Conservation (phyloP, 1,139 yeast genomes). For the Geotrichum candidum region DNA sequence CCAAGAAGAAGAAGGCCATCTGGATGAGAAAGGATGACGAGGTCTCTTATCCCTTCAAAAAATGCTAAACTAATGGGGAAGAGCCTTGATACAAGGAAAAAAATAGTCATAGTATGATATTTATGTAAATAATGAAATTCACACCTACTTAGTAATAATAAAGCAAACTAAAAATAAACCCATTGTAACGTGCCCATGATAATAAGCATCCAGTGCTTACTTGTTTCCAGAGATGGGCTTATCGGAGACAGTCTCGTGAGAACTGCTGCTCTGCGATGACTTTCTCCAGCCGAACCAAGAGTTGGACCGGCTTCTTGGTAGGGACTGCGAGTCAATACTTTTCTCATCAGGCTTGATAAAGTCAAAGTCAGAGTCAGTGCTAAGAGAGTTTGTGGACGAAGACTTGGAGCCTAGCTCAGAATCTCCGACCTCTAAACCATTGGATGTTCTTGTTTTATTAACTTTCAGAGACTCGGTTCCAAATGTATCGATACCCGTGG, state of each 20-base stretch:
- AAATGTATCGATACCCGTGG: not conserved
- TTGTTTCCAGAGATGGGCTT: not conserved
- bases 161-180: not conserved
- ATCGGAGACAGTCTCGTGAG: not conserved
- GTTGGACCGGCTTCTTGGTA: not conserved
- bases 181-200: not conserved
- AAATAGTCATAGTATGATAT: not conserved
- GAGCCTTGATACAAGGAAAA: not conserved
- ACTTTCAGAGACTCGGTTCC: not conserved
- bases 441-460: constrained; percentile 15
- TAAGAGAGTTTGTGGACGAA: constrained; percentile 6
- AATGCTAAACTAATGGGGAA: constrained; percentile 9
- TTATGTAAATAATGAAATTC: not conserved
- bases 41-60: constrained; percentile 69
- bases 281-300: constrained; percentile 2
- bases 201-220: not conserved
- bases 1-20: constrained; percentile 73
- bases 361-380: constrained; percentile 25
- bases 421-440: constrained; percentile 16
- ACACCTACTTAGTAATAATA: not conserved
- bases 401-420: constrained; percentile 18
- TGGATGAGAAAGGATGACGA: constrained; percentile 81
- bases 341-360: constrained; percentile 26
- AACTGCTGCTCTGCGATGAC: not conserved
- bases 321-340: not conserved